These are phyloP conservation scores for Mycocentrospora acerina DNA, from an alignment of 2,329 filamentous ascomycete genomes.

Conservation along the genomic window DNA sequence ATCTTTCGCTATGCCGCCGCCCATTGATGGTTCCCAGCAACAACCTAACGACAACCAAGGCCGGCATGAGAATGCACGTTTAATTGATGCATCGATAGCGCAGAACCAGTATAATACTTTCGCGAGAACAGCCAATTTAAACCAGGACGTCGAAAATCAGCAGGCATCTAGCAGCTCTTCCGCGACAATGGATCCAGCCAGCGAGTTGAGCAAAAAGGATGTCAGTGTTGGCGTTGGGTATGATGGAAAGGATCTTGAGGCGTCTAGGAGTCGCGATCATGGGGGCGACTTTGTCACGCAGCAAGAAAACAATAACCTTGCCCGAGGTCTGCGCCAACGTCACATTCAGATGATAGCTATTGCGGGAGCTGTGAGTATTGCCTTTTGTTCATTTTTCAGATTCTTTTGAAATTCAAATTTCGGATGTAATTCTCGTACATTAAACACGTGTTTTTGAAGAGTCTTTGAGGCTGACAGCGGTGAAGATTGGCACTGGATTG, in stretches of 20 bases:
- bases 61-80: slow-evolving; percentile 1
- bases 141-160: background rate
- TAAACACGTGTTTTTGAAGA: too few relatives aligned
- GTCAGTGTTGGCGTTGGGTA: slow-evolving; percentile 5
- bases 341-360: slow-evolving; percentile 60
- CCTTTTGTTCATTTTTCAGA: too few relatives aligned
- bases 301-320: slow-evolving; percentile 20
- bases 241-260: slow-evolving; percentile 8
- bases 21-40: slow-evolving; percentile 1
- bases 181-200: background rate
- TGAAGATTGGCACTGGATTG: slow-evolving; percentile 55
- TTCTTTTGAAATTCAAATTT: too few relatives aligned
- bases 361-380: too few relatives aligned
- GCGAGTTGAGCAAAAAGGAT: slow-evolving; percentile 6
- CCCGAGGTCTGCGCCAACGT: slow-evolving; percentile 44
- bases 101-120: slow-evolving; percentile 10
- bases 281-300: slow-evolving; percentile 11
- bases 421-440: too few relatives aligned
- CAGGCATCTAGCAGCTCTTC: background rate
- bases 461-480: too few relatives aligned
- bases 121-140: background rate
- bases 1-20: slow-evolving; percentile 2
- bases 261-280: slow-evolving; percentile 7
- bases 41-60: background rate
- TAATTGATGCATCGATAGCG: slow-evolving; percentile 5